These are phyloP conservation scores for Grigorovia yakushimaensis DNA, from an alignment of 805 yeast species.

Conservation along the genomic window DNA sequence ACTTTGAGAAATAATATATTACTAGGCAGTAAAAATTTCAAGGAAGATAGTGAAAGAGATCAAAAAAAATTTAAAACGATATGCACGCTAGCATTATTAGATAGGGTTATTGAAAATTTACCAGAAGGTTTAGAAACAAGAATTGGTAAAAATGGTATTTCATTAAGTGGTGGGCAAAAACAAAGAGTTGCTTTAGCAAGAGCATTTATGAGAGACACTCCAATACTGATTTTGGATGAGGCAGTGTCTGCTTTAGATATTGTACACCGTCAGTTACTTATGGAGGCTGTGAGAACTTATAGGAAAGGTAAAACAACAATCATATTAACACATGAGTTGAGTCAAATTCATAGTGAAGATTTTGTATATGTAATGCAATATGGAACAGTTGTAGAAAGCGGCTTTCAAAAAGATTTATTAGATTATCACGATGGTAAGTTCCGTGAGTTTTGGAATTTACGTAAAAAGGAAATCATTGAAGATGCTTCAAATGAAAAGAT, in stretches of 20 bases:
- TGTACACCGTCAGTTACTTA: conserved; percentile 34
- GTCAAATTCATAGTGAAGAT: conserved; percentile 49
- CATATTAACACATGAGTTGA: conserved; percentile 67
- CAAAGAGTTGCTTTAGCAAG: conserved; percentile 82
- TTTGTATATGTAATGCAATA: conserved; percentile 46
- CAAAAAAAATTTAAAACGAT: conserved; percentile 33
- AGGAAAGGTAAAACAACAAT: conserved; percentile 67
- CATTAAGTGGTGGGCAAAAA: conserved; percentile 83
- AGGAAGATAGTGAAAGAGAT: conserved; percentile 13
- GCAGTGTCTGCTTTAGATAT: conserved; percentile 73
- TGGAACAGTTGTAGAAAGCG: conserved; percentile 45
- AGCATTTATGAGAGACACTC: conserved; percentile 63
- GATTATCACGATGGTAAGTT: conserved; percentile 7
- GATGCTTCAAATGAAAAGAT: background rate
- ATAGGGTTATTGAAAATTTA: conserved; percentile 37
- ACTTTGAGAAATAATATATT: conserved; percentile 54
- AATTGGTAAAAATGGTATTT: conserved; percentile 37
- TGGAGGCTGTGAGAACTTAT: conserved; percentile 46
- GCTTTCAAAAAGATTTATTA: conserved; percentile 30
- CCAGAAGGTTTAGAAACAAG: conserved; percentile 48
- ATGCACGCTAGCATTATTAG: conserved; percentile 41
- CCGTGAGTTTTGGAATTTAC: conserved; percentile 6
- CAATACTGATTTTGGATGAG: conserved; percentile 77
- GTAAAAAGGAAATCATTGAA: background rate
- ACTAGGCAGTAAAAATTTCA: conserved; percentile 33